Percentiles rank a stretch among this genome's conserved stretches.
phyloP scores from a whole-genome alignment of 768 basidiomycete species.

The Porpolomopsis calyptriformis region DNA sequence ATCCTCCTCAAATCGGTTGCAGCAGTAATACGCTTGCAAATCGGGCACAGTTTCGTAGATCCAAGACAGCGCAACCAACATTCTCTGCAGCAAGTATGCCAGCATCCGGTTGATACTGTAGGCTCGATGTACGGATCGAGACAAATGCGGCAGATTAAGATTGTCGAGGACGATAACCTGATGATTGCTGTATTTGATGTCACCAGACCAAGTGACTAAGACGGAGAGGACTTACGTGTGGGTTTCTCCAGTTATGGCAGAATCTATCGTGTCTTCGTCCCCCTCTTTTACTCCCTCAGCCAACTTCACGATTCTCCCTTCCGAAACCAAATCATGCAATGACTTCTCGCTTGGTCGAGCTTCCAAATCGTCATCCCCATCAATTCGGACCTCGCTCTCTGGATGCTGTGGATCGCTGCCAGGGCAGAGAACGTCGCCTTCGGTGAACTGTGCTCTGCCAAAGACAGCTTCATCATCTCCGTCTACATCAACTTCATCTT shows the following conservation, averaged over 20 bases:
- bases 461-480: slow-evolving; percentile 61
- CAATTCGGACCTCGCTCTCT: slow-evolving; percentile 35
- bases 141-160: slow-evolving; percentile 63
- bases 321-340: slow-evolving; percentile 43
- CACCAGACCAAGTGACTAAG: slow-evolving; percentile 3
- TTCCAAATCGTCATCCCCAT: slow-evolving; percentile 27
- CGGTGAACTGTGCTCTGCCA: slow-evolving; percentile 67
- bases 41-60: slow-evolving; percentile 73
- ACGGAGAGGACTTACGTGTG: slow-evolving; percentile 22
- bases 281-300: slow-evolving; percentile 23
- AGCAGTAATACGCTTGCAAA: slow-evolving; percentile 77
- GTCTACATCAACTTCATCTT: slow-evolving; percentile 73
- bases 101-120: slow-evolving; percentile 74
- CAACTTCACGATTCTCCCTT: slow-evolving; percentile 28
- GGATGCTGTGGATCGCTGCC: slow-evolving; percentile 14
- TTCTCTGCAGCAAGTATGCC: slow-evolving; percentile 76
- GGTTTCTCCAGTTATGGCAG: slow-evolving; percentile 43
- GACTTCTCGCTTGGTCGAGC: slow-evolving; percentile 26
- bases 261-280: slow-evolving; percentile 37
- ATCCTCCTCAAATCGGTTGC: slow-evolving; percentile 67
- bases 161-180: slow-evolving; percentile 30
- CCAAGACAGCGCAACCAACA: slow-evolving; percentile 83
- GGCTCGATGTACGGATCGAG: slow-evolving; percentile 70
- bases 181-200: slow-evolving; percentile 31
- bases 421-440: slow-evolving; percentile 50